phyloP scores from a whole-genome alignment of 768 basidiomycete genomes.

The Melanogaster broomeanus region DNA sequence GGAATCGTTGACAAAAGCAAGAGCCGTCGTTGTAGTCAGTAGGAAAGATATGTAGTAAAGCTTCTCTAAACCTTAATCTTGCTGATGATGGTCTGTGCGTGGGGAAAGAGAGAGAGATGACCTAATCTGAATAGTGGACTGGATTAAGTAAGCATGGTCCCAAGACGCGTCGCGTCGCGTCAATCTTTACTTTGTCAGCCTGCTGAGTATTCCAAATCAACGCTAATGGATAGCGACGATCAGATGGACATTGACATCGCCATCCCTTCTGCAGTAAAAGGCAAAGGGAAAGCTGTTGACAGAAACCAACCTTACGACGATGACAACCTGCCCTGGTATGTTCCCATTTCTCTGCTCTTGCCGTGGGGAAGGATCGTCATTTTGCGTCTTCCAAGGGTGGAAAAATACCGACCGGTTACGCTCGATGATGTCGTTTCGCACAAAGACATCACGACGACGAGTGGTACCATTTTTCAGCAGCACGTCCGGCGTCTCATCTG shows the following conservation, averaged over 20 bases:
- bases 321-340: constrained; percentile 86
- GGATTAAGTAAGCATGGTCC: constrained; percentile 7
- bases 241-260: constrained; percentile 47
- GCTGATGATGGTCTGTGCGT: constrained; percentile 50
- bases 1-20: constrained; percentile 93
- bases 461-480: constrained; percentile 40
- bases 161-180: constrained; percentile 25
- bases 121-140: constrained; percentile 2
- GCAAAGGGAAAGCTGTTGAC: constrained; percentile 68
- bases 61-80: constrained; percentile 30
- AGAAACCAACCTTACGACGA: constrained; percentile 42
- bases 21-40: constrained; percentile 40
- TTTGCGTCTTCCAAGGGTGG: constrained; percentile 65
- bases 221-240: constrained; percentile 58
- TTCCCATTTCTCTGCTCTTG: constrained; percentile 3
- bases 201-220: background rate
- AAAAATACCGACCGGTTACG: constrained; percentile 93
- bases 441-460: constrained; percentile 91
- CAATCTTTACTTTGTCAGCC: background rate
- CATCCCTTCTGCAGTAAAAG: constrained; percentile 45
- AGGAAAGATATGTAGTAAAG: constrained; percentile 15
- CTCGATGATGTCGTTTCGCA: constrained; percentile 96
- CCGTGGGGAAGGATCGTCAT: background rate
- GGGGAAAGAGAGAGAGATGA: constrained; percentile 17
- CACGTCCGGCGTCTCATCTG: constrained; percentile 1